Base-by-base conservation (phyloP, 2,329 filamentous ascomycete genomes). In the Emmonsiellopsis sp. region DNA sequence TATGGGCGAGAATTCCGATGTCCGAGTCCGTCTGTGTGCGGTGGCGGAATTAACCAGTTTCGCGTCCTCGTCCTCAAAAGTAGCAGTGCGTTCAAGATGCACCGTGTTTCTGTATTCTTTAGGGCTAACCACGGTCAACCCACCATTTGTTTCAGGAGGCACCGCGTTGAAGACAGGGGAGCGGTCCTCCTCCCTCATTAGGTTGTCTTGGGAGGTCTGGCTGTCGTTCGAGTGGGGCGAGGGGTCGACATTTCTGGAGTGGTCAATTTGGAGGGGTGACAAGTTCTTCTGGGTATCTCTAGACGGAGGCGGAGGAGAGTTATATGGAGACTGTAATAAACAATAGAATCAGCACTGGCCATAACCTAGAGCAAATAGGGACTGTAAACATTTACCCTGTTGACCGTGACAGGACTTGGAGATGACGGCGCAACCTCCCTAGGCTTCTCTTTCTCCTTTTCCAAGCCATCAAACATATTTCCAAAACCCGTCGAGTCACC, bases 151-250 rank as follows among this genome's bases (percentile, higher is more conserved):
- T 27, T 27, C 21, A 27, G 21, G 21, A 27, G 21, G 21, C 21
- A 27, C 21, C 21, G 21, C 21, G 21, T 27, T 27, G 21, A 27
- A 27, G 21, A 5, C 21, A 27, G 10, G 13, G 17, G 17, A 10
- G 10, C 42, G 42, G 11, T 52, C 49, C 9, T 52, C 49, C 21
- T 45, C 32, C 17, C 33, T 45, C 55, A 80, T 75, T 46, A 79
- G 65, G 36, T 73, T 73, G 51, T 80, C 77, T 51, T 68, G 69
- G 2, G 77, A 79, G 49, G 73, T 71, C 51, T 72, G 74, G 60
- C 76, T 79, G 51, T 72, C 73, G 74, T 74, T 78, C 32, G 77
- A 79, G 57, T 74, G 74, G 51, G 76, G 74, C 13, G 77, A 75
- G 14, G 72, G 65, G 51, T 77, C 74, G 14, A 77, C 65, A 33